Evolutionary conservation across 2,329 filamentous ascomycete genomes (phyloP).

Genomic region (Nothophaeocryptopus gaeumannii): DNA sequence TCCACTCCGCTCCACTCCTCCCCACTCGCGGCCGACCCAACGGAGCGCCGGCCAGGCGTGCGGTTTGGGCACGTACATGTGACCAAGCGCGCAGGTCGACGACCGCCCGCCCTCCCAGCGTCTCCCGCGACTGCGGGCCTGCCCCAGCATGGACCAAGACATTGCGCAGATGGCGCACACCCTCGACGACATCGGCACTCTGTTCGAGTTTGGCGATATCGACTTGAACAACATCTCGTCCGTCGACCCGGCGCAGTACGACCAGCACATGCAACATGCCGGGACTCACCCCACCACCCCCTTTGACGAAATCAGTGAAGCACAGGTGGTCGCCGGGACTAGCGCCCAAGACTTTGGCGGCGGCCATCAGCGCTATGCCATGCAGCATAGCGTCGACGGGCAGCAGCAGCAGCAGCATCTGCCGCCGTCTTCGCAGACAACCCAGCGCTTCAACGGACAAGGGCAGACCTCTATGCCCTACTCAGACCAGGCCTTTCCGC

Average conservation of each 20-base stretch:
- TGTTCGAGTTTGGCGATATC: constrained; percentile 42
- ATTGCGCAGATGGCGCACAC: constrained; percentile 39
- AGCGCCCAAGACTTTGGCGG: constrained; percentile 33
- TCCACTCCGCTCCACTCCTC: too few relatives aligned
- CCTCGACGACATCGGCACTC: constrained; percentile 44
- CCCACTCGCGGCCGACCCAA: too few relatives aligned
- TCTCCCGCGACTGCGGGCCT: too few relatives aligned
- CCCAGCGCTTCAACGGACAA: constrained; percentile 13
- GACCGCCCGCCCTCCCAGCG: too few relatives aligned
- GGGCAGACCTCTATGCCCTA: constrained; percentile 21
- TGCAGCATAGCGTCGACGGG: constrained; percentile 19
- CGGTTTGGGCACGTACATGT: too few relatives aligned
- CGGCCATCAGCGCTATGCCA: constrained; percentile 26
- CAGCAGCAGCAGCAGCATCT: constrained; percentile 20
- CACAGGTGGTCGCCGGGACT: constrained; percentile 21
- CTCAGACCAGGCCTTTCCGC: constrained; percentile 28
- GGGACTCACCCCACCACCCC: constrained; percentile 31
- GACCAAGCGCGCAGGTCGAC: too few relatives aligned
- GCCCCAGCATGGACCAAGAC: too few relatives aligned
- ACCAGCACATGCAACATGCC: constrained; percentile 24
- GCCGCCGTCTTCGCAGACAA: constrained; percentile 1
- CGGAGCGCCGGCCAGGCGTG: too few relatives aligned
- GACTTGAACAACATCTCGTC: constrained; percentile 31
- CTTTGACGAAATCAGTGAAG: constrained; percentile 29
- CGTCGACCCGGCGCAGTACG: constrained; percentile 23